Evolutionary conservation across 306 rosid species (phyloP), one percentile per base, ranked within the genome.

Genomic region (Castanea crenata): DNA sequence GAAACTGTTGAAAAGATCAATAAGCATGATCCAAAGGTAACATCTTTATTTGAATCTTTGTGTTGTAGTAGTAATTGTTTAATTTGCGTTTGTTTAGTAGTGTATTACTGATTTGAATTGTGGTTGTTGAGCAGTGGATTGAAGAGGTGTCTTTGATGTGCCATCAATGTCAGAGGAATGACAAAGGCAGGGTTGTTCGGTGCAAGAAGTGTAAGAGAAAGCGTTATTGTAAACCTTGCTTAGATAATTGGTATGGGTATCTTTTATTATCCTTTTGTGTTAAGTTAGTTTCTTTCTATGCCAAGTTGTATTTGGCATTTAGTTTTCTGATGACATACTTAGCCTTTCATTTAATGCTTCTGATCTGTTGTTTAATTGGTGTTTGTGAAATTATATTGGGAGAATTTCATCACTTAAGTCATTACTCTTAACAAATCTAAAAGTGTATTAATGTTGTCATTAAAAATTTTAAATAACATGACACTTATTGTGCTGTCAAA

Each of bases 91-190:
- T 54, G 67, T 41, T 54, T 41, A n/a, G 23, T 55, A 25, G 27
- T 25, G 27, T 25, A 1, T 25, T 25, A 25, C 27, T 25, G 27
- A 25, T 25, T 25, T 25, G 27, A 25, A 25, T 25, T 25, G 27
- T 25, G 27, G 2, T 25, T 25, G 68, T 44, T 62, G 19, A 25
- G 44, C 89, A 89, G 96, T 85, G 55, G 81, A 69, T 80, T 29
- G 92, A 80, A 75, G 83, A 88, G 55, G 49, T 20, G 19, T 83
- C 85, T 78, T 69, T 77, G 62, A 92, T 92, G 97, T 94, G 97
- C 80, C 99, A 92, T 85, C 97, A 94, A 69, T 92, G 99, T 69
- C 95, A 94, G 83, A 91, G 93, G 83, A 92, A 89, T 77, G 97
- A 91, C 56, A 94, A 91, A 81, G 97, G 93, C 35, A 46, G 71